Conservation (phyloP, 139 green algal genomes). For the Tetradesmus lagerheimii region DNA sequence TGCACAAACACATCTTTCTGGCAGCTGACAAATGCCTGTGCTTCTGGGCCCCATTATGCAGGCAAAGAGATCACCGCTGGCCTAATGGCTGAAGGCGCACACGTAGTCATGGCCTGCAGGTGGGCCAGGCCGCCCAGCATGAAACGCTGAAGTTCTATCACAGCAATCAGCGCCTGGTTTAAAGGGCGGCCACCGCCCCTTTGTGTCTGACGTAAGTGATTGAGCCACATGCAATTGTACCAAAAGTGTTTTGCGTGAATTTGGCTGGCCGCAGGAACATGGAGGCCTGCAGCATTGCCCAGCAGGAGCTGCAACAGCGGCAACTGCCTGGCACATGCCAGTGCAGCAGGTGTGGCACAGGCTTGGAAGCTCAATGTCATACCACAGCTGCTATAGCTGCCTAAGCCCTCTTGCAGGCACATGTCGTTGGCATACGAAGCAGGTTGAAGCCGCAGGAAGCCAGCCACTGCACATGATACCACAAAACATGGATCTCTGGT, state of each 20-base stretch:
- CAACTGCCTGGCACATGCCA: not conserved
- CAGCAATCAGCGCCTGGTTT: too few species aligned
- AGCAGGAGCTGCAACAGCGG: conserved; percentile 43
- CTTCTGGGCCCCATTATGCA: conserved; percentile 28
- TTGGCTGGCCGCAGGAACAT: conserved; percentile 44
- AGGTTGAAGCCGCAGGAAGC: not conserved
- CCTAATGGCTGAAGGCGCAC: conserved; percentile 62
- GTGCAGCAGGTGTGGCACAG: conserved; percentile 33
- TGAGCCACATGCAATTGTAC: not conserved
- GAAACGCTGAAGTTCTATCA: too few species aligned
- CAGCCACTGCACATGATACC: not conserved
- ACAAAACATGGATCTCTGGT: not conserved
- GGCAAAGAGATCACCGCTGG: conserved; percentile 66
- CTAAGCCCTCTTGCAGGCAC: not conserved
- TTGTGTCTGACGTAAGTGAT: not conserved
- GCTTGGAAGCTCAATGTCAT: not conserved
- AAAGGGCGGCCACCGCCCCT: too few species aligned
- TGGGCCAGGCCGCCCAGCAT: too few species aligned
- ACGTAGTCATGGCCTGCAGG: conserved; percentile 75
- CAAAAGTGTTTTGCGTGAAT: not conserved
- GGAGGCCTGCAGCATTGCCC: conserved; percentile 55
- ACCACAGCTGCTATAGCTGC: not conserved
- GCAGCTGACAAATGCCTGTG: not conserved
- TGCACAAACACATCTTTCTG: too few species aligned
- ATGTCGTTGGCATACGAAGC: not conserved